These are phyloP conservation scores for Phytopythium litorale DNA, from an alignment of 352 stramenopile species.

Conservation along the genomic window DNA sequence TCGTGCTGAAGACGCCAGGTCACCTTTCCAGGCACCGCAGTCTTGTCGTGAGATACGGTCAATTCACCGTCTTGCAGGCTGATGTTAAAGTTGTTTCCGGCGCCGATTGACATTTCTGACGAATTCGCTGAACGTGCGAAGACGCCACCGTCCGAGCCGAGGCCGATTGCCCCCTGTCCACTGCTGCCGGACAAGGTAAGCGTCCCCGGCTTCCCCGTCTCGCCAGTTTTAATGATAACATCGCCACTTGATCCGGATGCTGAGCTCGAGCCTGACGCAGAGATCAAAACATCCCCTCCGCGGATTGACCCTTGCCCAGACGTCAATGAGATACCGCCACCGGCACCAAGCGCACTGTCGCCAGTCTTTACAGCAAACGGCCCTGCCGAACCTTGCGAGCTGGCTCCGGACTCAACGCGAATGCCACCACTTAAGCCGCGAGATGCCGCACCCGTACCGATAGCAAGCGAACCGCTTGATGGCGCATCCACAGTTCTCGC, in stretches of 20 bases:
- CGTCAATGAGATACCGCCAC: constrained; percentile 6
- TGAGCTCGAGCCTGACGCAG: constrained; percentile 14
- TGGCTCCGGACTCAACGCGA: constrained; percentile 21
- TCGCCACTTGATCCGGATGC: constrained; percentile 13
- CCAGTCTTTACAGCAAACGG: not conserved
- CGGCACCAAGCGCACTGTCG: not conserved
- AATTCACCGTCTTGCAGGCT: constrained; percentile 44
- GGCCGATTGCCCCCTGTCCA: constrained; percentile 17
- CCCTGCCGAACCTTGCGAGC: not conserved
- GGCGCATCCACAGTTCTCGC: not conserved
- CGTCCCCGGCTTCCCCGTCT: constrained; percentile 7
- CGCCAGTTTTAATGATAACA: constrained; percentile 24
- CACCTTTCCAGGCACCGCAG: constrained; percentile 37
- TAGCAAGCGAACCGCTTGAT: constrained; percentile 4
- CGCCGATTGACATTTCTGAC: constrained; percentile 38
- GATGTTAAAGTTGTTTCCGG: constrained; percentile 45
- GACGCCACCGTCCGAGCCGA: constrained; percentile 31
- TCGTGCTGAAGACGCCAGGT: constrained; percentile 49
- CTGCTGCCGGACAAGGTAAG: constrained; percentile 17
- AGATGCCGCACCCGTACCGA: constrained; percentile 7
- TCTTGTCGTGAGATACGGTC: constrained; percentile 46
- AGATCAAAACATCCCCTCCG: constrained; percentile 20
- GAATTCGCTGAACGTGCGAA: constrained; percentile 22
- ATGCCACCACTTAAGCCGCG: constrained; percentile 8
- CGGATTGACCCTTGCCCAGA: constrained; percentile 1